These are phyloP conservation scores for Simmondsia chinensis DNA, from an alignment of 148 eudicot genomes.

Conservation along the genomic window DNA sequence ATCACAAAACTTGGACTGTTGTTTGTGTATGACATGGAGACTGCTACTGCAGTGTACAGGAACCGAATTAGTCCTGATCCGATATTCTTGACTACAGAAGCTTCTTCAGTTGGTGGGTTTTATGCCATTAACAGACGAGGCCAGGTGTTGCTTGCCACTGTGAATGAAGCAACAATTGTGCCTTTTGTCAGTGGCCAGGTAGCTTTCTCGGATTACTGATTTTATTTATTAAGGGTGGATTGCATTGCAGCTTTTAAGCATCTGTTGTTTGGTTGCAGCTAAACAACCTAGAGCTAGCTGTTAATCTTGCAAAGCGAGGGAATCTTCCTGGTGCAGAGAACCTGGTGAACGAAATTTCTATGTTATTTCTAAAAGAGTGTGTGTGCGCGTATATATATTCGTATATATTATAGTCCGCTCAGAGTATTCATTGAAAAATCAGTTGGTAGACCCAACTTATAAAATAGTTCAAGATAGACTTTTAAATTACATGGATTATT, in stretches of 20 bases:
- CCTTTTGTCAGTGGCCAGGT: conserved; percentile 79
- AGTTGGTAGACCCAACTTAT: too few species aligned
- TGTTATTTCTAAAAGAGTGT: too few species aligned
- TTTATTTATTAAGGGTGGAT: background rate
- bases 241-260: too few species aligned
- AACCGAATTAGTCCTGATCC: conserved; percentile 81
- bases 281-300: conserved; percentile 79
- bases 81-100: conserved; percentile 66
- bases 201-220: conserved; percentile 5
- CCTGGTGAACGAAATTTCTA: conserved; percentile 50
- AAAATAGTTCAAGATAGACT: too few species aligned
- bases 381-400: too few species aligned
- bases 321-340: conserved; percentile 84
- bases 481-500: too few species aligned
- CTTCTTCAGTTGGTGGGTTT: conserved; percentile 71
- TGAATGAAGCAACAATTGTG: conserved; percentile 59
- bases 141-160: conserved; percentile 72
- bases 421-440: too few species aligned
- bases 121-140: conserved; percentile 77
- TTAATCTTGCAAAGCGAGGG: conserved; percentile 79
- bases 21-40: conserved; percentile 69
- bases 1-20: conserved; percentile 77
- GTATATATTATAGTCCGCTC: too few species aligned
- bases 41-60: conserved; percentile 71
- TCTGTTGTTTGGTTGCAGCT: conserved; percentile 42